Conservation (phyloP, 768 basidiomycete genomes). For the Hypholoma sublateritium region DNA sequence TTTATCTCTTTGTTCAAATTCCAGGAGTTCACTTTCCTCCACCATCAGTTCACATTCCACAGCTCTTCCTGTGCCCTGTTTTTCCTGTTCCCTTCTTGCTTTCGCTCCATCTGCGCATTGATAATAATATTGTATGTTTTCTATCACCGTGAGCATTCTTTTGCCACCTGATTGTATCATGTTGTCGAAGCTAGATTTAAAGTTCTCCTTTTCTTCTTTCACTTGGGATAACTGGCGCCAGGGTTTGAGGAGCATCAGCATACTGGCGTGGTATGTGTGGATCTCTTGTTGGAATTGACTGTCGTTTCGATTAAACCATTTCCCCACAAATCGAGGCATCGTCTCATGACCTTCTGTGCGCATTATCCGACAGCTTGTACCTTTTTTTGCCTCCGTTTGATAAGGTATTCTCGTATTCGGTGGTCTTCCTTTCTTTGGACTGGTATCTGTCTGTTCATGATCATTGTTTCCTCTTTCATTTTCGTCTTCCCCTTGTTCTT, state of each 20-base stretch:
- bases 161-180: conserved; percentile 21
- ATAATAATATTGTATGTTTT: conserved; percentile 34
- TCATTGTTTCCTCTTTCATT: background rate
- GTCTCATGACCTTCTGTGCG: conserved; percentile 28
- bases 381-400: background rate
- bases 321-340: conserved; percentile 31
- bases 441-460: background rate
- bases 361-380: conserved; percentile 16
- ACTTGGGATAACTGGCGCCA: conserved; percentile 29
- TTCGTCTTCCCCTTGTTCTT: background rate
- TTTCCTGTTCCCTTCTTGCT: background rate
- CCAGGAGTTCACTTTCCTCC: background rate
- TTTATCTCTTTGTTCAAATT: too few species aligned
- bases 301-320: conserved; percentile 27
- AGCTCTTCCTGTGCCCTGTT: background rate
- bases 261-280: conserved; percentile 27
- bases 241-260: conserved; percentile 33
- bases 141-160: conserved; percentile 10
- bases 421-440: conserved; percentile 13
- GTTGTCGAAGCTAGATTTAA: conserved; percentile 15
- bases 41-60: background rate
- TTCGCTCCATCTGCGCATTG: conserved; percentile 21
- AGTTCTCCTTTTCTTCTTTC: conserved; percentile 11
- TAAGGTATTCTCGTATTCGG: conserved; percentile 3
- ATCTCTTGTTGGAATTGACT: background rate